Evolutionary conservation across 345 rosid genomes (phyloP), one percentile per base, ranked within the genome.

Genomic region (Arabis hirsuta): DNA sequence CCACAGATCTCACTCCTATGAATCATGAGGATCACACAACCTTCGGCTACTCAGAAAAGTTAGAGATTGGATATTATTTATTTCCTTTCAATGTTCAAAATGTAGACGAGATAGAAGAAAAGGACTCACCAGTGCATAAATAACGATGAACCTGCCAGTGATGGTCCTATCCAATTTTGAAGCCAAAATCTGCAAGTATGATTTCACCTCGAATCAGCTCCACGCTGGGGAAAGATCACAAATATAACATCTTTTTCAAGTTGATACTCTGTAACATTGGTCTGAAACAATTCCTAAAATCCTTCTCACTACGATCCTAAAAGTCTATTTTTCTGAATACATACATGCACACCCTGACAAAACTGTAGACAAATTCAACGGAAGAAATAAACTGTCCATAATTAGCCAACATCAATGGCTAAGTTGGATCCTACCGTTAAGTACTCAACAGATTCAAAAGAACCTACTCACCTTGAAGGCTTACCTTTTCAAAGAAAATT

Each of bases 101-200:
- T 62, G 65, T 39, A 47, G 31, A 55, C 22, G 32, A 39, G 10
- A 63, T 32, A 56, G 60, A 45, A 58, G 67, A 61, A 38, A 34
- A 61, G 42, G 22, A 76, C 88, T 82, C 75, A 96, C 99, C 98
- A 92, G 79, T 92, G 96, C 94, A 83, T 90, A 73, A 83, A 87
- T 71, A 89, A 85, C 26, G 98, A 86, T 67, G 98, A 87, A 72
- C 90, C 98, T 66, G 84, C 80, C 76, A 88, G 78, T 36, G 99
- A 96, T 20, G 97, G 97, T 72, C 99, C 99, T 68, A 86, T 86
- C 99, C 99, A 96, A 72, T 96, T 88, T 80, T 96, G 99, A 72
- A 96, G 85, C 99, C 99, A 96, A 80, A 96, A 92, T 73, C 99
- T 96, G 97, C 85, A 78, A 73, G 66, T 74, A 76, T 47, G 55